A percentile compares a stretch with the other conserved stretches of the same genome.
phyloP scores from a whole-genome alignment of 306 rosid species.

The Crataegus laevigata region DNA sequence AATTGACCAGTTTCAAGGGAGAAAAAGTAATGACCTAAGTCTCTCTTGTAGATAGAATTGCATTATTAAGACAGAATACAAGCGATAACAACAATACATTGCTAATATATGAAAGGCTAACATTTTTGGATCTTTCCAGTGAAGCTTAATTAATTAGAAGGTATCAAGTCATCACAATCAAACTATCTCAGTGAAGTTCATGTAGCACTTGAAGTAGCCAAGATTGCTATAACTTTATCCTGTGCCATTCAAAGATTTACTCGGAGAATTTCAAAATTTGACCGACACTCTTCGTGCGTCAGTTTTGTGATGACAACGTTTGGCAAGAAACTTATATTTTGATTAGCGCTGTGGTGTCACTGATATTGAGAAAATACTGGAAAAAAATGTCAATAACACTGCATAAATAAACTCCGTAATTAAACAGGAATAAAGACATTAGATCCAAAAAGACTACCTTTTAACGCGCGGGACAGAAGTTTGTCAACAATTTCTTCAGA shows the following conservation, averaged over 20 bases:
- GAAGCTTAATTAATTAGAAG: neutral
- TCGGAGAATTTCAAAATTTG: too few relatives aligned
- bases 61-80: neutral
- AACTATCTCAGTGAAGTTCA: neutral
- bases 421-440: neutral
- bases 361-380: neutral
- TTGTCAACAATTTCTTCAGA: conserved; percentile 56
- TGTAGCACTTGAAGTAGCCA: neutral
- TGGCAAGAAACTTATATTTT: neutral
- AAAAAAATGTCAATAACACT: neutral
- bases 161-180: neutral
- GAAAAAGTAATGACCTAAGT: neutral
- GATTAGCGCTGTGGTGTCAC: neutral
- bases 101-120: neutral
- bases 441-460: conserved; percentile 47
- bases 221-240: neutral
- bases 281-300: neutral
- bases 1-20: neutral
- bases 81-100: neutral
- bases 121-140: neutral
- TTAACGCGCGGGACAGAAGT: conserved; percentile 72
- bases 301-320: neutral
- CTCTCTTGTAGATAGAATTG: neutral
- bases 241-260: neutral
- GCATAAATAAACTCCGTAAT: conserved; percentile 8